Conservation (phyloP, 2,329 filamentous ascomycete species). For the Nemania abortiva region DNA sequence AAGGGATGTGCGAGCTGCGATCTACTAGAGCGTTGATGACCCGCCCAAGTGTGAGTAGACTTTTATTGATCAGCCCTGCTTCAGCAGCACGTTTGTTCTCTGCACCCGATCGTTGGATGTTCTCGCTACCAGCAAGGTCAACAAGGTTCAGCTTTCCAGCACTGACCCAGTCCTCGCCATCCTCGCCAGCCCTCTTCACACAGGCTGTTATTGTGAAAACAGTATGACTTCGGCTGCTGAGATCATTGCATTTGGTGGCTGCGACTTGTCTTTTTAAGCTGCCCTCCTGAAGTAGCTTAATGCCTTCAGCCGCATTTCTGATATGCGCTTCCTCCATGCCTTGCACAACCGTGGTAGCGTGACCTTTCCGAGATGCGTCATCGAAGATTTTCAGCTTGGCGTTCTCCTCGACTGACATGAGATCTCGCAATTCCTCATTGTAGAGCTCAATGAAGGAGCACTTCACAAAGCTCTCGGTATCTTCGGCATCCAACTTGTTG, state of each 20-base stretch:
- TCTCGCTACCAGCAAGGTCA: constrained; percentile 96
- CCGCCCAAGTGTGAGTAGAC: constrained; percentile 89
- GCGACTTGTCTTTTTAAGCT: constrained; percentile 97
- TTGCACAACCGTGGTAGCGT: constrained; percentile 87
- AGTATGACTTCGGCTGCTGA: constrained; percentile 96
- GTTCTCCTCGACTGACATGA: constrained; percentile 84
- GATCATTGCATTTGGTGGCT: constrained; percentile 98
- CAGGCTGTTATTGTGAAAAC: constrained; percentile 96
- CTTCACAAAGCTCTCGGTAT: constrained; percentile 88
- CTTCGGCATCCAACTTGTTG: constrained; percentile 81
- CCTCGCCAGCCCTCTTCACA: constrained; percentile 82
- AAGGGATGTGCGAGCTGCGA: constrained; percentile 87
- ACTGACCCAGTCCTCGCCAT: constrained; percentile 89
- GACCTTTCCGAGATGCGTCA: constrained; percentile 86
- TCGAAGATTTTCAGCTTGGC: constrained; percentile 96
- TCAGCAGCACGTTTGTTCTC: constrained; percentile 98
- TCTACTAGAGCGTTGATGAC: constrained; percentile 99
- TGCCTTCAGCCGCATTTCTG: constrained; percentile 83
- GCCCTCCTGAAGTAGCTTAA: constrained; percentile 88
- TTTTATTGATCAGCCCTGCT: constrained; percentile 98
- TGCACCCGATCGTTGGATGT: constrained; percentile 95
- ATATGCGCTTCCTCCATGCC: constrained; percentile 98
- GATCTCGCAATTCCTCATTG: constrained; percentile 94
- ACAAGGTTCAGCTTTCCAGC: constrained; percentile 96
- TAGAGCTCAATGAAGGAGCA: constrained; percentile 99